Base-by-base conservation (phyloP, 805 yeast species). In the Kazachstania martiniae region DNA sequence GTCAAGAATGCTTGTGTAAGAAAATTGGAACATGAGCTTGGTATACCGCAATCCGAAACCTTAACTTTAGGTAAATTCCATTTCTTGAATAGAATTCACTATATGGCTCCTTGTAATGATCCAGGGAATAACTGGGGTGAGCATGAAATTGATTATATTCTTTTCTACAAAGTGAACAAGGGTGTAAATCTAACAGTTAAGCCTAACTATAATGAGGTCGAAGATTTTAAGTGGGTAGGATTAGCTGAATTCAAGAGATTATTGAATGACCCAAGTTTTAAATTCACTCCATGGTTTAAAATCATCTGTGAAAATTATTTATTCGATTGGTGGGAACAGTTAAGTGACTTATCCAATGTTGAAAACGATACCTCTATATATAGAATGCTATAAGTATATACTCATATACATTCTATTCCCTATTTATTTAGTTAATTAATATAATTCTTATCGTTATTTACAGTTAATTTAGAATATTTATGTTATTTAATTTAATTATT, bases 211-310 rank as follows among this genome's bases (percentile, higher is more conserved):
- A 91, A 87, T 53, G 99, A 91, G 57, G 95, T 89, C 31, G 76
- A 76, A 51, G 95, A 81, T 52, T 61, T 63, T 47, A 72, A 66
- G 48, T 91, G 82, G 61, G 97, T 91, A 16, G 61, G 74, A 21
- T 70, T 70, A 17, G 61, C 61, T 1, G 79, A 81, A 45, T 67
- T 91, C 46, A 72, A 75, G 53, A 61, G 54, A 13, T 84, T 91
- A 95, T 82, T 91, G 56, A 44, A 67, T 15, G 84, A 87, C 53
- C 47, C 62, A 13, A 35, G 49, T n/a, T 66, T 81, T 40, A 65
- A 72, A 8, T 91, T 91, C 61, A 91, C 99, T 4, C 99, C 99
- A 4, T 91, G 99, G 99, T 91, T 91, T 66, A 85, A 84, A 59
- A 71, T 91, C 43, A 91, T 91, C 45, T 91, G 98, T 57, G 87